These are phyloP conservation scores for Trichoderma sp. DNA, from an alignment of 2,329 filamentous ascomycete species.

Conservation along the genomic window DNA sequence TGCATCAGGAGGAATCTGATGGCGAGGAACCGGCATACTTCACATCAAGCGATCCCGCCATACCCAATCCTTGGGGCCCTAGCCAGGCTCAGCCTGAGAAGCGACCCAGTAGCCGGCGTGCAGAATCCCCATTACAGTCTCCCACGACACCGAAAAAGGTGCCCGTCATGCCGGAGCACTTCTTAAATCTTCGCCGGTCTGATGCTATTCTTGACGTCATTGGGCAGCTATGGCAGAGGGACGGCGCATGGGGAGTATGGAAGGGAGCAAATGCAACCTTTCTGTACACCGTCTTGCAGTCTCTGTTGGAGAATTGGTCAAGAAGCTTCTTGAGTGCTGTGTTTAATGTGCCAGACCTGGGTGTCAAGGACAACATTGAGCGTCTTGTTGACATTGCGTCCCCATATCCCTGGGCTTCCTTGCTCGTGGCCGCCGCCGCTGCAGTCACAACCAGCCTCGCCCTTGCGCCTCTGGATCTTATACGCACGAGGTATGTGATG, in stretches of 20 bases:
- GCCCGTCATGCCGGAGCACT: constrained; percentile 47
- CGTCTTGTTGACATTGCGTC: constrained; percentile 70
- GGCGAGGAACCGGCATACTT: constrained; percentile 83
- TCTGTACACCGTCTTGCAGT: constrained; percentile 81
- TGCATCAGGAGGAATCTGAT: constrained; percentile 59
- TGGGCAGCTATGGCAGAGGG: constrained; percentile 82
- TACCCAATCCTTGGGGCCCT: constrained; percentile 47
- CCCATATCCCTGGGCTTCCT: constrained; percentile 76
- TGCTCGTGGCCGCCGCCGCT: constrained; percentile 67
- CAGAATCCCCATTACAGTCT: constrained; percentile 26
- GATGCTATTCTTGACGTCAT: constrained; percentile 86
- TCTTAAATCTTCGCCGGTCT: constrained; percentile 68
- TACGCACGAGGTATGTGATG: constrained; percentile 63
- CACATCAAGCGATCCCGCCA: constrained; percentile 60
- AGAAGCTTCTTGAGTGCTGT: constrained; percentile 86
- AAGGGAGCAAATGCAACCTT: constrained; percentile 92
- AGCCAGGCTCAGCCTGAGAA: constrained; percentile 27
- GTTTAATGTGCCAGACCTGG: constrained; percentile 83
- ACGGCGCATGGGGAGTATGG: constrained; percentile 90
- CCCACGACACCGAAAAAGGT: constrained; percentile 34
- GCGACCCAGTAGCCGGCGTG: constrained; percentile 33
- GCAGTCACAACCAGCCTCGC: constrained; percentile 73
- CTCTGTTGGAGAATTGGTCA: constrained; percentile 88
- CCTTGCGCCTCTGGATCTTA: constrained; percentile 83
- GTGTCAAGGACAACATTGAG: constrained; percentile 73